phyloP scores from a whole-genome alignment of 768 basidiomycete genomes.

The Xerocomellus intermedius region DNA sequence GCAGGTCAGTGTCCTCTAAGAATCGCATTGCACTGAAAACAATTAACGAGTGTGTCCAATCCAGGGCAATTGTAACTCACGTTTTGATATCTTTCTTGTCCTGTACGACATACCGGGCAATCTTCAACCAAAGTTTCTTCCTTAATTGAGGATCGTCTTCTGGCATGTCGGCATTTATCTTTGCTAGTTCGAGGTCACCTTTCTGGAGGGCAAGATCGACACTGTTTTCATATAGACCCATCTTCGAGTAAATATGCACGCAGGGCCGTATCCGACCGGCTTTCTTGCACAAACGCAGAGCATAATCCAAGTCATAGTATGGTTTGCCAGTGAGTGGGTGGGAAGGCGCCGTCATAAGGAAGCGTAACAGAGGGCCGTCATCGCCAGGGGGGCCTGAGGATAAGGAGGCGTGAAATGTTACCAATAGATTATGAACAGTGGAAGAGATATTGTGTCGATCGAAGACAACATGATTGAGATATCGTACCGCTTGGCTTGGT shows the following conservation, averaged over 20 bases:
- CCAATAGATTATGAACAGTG: conserved; percentile 90
- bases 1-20: conserved; percentile 87
- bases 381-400: conserved; percentile 50
- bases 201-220: conserved; percentile 94
- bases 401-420: conserved; percentile 77
- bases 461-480: conserved; percentile 82
- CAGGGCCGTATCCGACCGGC: conserved; percentile 81
- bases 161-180: conserved; percentile 92
- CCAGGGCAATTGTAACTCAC: conserved; percentile 48
- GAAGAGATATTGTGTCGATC: conserved; percentile 76
- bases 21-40: conserved; percentile 87
- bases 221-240: conserved; percentile 95
- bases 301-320: conserved; percentile 97
- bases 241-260: conserved; percentile 95
- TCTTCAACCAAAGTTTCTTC: conserved; percentile 97
- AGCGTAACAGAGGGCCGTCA: conserved; percentile 76
- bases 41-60: neutral
- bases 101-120: conserved; percentile 97
- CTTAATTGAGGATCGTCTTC: conserved; percentile 83
- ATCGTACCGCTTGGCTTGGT: conserved; percentile 86
- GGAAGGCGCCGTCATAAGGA: conserved; percentile 77
- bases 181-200: conserved; percentile 93
- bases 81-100: conserved; percentile 98
- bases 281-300: conserved; percentile 86
- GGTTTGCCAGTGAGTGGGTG: conserved; percentile 83